Percentiles rank a stretch among this genome's conserved stretches.
These are phyloP conservation scores for Fusarium foetens DNA, from an alignment of 2,329 filamentous ascomycete genomes.

Conservation along the genomic window DNA sequence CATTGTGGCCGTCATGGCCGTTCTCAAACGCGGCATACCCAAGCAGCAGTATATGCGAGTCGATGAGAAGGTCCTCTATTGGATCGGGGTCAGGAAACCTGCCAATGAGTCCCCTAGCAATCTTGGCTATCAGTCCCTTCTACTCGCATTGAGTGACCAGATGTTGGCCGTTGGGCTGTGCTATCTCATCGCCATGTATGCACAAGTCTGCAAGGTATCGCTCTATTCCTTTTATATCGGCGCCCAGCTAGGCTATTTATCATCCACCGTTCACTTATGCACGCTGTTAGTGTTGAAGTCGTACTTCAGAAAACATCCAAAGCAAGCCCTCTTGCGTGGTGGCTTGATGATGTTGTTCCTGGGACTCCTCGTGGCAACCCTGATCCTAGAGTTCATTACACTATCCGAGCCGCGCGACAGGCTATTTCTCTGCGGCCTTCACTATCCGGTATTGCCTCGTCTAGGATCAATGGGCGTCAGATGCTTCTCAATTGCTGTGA, in stretches of 20 bases:
- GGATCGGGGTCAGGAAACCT: constrained; percentile 2
- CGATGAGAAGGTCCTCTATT: constrained; percentile 22
- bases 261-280: constrained; percentile 11
- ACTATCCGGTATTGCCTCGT: not conserved
- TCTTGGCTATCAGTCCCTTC: constrained; percentile 25
- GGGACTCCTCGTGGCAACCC: constrained; percentile 1
- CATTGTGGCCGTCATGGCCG: constrained; percentile 9
- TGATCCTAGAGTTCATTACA: constrained; percentile 10
- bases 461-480: not conserved
- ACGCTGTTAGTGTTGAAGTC: constrained; percentile 24
- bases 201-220: constrained; percentile 12
- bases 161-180: constrained; percentile 19
- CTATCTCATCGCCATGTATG: constrained; percentile 30
- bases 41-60: constrained; percentile 17
- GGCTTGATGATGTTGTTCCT: constrained; percentile 25
- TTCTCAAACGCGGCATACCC: constrained; percentile 19
- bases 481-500: constrained; percentile 2
- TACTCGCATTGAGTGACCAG: constrained; percentile 30
- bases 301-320: constrained; percentile 20
- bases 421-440: constrained; percentile 18
- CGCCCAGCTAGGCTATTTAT: constrained; percentile 1
- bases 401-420: constrained; percentile 3
- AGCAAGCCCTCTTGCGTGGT: constrained; percentile 11
- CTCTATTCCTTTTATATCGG: constrained; percentile 15
- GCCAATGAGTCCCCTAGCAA: constrained; percentile 16